Evolutionary conservation across 2,329 filamentous ascomycete species (phyloP), one percentile per base, ranked within the genome.

Genomic region (Scleromitrula shiraiana): DNA sequence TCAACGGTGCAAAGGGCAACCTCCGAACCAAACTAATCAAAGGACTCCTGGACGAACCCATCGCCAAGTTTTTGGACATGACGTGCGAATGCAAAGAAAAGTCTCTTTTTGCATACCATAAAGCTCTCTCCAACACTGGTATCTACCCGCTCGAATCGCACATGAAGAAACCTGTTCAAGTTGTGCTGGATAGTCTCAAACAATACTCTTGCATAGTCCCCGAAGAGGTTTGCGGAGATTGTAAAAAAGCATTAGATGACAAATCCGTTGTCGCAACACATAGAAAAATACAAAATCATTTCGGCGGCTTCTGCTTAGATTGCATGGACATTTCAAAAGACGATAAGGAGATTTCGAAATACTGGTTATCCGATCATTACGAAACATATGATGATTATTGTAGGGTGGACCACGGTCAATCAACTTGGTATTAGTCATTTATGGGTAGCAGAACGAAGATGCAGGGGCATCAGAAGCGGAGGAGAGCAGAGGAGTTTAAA

Each of bases 361-460:
- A 22, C 10, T 8, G 12, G 17, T 35, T 44, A 39, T 7, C 7
- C 4, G n/a, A 37, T 33, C 5, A 24, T 4, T 9, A 7, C 3
- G 41, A 36, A 29, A 32, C 15, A 3, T 53, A 49, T 44, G 42
- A 50, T 40, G 2, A 17, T 1, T 41, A 26, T 15, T 57, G 53
- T 35, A 29, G 50, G 2, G n/a, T 54, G 4, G 7, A 1, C 0
- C 53, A 57, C 37, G 44, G 20, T 2, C 50, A 52, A 9, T 37
- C 46, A 2, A 53, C 49, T 5, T 57, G 53, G 51, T 57, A 50
- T 19, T 54, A 46, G 39, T 52, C 49, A 8, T 50, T 38, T 26
- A 41, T 41, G 23, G 38, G 40, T 23, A n/a, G 42, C 15, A 44
- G 15, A n/a, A 20, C 24, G 14, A 26, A 33, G 5, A 33, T 40